A percentile compares a stretch with the other conserved stretches of the same genome.
phyloP scores from a whole-genome alignment of 257 asterid genomes.

The Solanum corneliomulleri region DNA sequence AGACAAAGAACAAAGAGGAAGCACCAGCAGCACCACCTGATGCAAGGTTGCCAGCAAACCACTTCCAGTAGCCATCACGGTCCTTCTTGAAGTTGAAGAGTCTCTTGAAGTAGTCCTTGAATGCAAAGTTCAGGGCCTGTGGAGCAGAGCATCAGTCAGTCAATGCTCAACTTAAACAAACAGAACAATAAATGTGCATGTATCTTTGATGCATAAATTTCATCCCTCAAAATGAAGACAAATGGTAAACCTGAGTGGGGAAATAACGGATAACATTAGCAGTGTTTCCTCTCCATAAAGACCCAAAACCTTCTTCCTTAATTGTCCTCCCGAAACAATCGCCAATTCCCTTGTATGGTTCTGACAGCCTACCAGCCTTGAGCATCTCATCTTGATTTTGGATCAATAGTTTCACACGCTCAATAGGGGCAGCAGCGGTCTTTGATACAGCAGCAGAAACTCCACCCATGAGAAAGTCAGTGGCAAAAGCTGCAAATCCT shows the following conservation, averaged over 20 bases:
- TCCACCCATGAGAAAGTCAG: conserved; percentile 90
- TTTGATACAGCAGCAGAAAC: conserved; percentile 94
- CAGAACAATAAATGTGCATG: neutral
- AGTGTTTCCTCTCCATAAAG: conserved; percentile 94
- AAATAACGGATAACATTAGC: conserved; percentile 90
- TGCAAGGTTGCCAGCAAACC: conserved; percentile 90
- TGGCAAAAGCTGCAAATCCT: conserved; percentile 60
- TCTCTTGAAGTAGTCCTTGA: conserved; percentile 85
- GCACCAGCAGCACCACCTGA: conserved; percentile 99
- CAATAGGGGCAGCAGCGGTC: conserved; percentile 92
- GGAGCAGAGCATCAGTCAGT: neutral
- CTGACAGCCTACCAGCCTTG: conserved; percentile 72
- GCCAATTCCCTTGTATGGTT: conserved; percentile 87
- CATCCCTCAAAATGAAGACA: neutral
- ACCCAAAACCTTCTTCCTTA: conserved; percentile 44
- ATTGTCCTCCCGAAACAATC: conserved; percentile 76
- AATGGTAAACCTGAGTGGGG: conserved; percentile 71
- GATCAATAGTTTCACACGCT: conserved; percentile 88
- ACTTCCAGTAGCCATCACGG: conserved; percentile 93
- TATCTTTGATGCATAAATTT: neutral
- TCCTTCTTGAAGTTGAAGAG: conserved; percentile 81
- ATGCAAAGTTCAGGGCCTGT: conserved; percentile 91
- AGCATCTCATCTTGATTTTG: conserved; percentile 92
- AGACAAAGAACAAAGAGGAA: conserved; percentile 73
- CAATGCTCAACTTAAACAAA: neutral